Base-by-base conservation (phyloP, 352 stramenopile genomes). In the Globisporangium apiculatum region DNA sequence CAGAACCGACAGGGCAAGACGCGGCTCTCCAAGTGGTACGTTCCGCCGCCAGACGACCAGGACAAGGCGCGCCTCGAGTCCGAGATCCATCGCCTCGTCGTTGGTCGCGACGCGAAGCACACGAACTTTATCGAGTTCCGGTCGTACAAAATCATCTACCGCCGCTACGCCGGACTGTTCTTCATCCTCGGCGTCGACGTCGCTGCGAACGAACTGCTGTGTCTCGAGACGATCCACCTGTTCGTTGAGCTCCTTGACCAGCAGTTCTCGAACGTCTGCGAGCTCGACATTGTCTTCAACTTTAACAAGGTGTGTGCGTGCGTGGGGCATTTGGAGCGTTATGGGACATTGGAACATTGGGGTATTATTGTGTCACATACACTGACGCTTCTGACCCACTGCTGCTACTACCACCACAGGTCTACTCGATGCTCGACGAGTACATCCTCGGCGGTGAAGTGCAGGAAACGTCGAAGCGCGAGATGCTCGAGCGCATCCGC, bases 1-100 rank as follows among this genome's bases (percentile, higher is more conserved):
- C 96, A 99, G 85, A 99, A 99, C 76, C 86, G 94, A 11, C 96
- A 99, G 79, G 97, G 97, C 40, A 99, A 99, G 75, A 99, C 97
- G n/a, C 83, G 97, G 10, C 72, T 99, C 41, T 98, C 96, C 57
- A 99, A 99, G 86, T 99, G 96, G 94, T 99, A 98, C 70, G 81
- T 91, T 57, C 82, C 85, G 17, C 83, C 84, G 55, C 74, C 87
- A 24, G 78, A 93, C 50, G 86, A 95, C 60, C 75, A 88, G 61
- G 79, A 89, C 59, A 90, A 92, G 66, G 71, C 77, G 50, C 81
- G 83, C 6, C 75, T 98, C 11, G 91, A 98, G 68, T 65, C 75
- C 50, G 91, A 98, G 63, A 94, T 98, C 64, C 86, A 97, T 67
- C 76, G 86, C 14, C 73, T 97, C 41, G 89, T 98, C 47, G 75